Evolutionary conservation across 2,329 filamentous ascomycete genomes (phyloP).

Genomic region (Cadophora malorum): DNA sequence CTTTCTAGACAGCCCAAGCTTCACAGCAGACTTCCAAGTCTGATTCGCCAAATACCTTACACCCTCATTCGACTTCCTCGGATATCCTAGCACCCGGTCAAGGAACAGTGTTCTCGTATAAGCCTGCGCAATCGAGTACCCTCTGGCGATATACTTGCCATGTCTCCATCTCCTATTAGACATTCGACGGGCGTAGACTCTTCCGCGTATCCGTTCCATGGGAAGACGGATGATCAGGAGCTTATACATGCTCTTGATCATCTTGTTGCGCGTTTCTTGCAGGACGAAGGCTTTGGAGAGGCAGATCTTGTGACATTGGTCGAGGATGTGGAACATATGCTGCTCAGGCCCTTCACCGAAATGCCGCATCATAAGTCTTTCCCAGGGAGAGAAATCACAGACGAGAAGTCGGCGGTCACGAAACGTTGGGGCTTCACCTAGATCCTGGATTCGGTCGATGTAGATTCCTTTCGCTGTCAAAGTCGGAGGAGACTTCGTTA

Average conservation of each 20-base stretch:
- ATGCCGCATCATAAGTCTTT: slow-evolving; percentile 14
- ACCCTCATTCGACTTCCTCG: slow-evolving; percentile 13
- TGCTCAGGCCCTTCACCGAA: slow-evolving; percentile 6
- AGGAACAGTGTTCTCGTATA: slow-evolving; percentile 13
- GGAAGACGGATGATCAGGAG: neutral
- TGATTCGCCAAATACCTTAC: slow-evolving; percentile 8
- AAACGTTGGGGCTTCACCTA: slow-evolving; percentile 10
- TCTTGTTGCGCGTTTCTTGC: slow-evolving; percentile 10
- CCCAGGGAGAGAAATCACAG: slow-evolving; percentile 14
- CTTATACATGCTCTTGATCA: slow-evolving; percentile 12
- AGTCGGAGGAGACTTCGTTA: neutral
- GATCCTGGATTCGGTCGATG: slow-evolving; percentile 5
- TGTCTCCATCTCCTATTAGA: slow-evolving; percentile 13
- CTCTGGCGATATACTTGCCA: slow-evolving; percentile 12
- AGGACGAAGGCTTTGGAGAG: slow-evolving; percentile 13
- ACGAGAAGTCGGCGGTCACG: slow-evolving; percentile 11
- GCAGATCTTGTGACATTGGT: slow-evolving; percentile 16
- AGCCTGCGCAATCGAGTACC: slow-evolving; percentile 8
- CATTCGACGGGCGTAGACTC: neutral
- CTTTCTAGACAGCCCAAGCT: slow-evolving; percentile 2
- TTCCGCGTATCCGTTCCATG: neutral
- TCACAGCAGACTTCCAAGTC: slow-evolving; percentile 11
- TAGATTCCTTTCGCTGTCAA: slow-evolving; percentile 4
- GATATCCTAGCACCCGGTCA: neutral
- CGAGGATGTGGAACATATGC: slow-evolving; percentile 16